Evolutionary conservation across 2,329 filamentous ascomycete species (phyloP).

Genomic region (Neonectria punicea): DNA sequence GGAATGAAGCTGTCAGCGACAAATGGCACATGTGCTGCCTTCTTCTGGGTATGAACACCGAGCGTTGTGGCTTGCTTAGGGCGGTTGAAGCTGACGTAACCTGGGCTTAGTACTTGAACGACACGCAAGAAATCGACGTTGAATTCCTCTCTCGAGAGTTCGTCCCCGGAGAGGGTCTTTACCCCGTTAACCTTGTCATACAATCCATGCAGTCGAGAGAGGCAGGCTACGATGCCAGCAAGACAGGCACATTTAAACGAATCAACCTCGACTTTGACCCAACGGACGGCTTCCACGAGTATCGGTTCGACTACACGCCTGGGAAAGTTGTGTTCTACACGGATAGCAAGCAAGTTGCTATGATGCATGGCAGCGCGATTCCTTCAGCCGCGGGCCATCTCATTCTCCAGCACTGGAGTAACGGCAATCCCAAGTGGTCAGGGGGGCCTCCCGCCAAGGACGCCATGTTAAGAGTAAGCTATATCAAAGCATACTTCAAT

Average conservation of each 20-base stretch:
- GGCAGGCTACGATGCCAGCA: slow-evolving; percentile 70
- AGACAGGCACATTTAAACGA: slow-evolving; percentile 67
- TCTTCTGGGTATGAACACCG: slow-evolving; percentile 74
- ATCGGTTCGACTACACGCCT: slow-evolving; percentile 79
- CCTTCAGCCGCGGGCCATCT: slow-evolving; percentile 72
- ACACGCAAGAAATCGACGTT: slow-evolving; percentile 84
- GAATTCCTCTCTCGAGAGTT: slow-evolving; percentile 79
- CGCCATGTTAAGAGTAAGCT: slow-evolving; percentile 71
- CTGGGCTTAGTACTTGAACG: slow-evolving; percentile 73
- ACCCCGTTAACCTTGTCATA: slow-evolving; percentile 78
- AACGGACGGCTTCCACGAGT: slow-evolving; percentile 75
- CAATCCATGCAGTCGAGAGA: slow-evolving; percentile 71
- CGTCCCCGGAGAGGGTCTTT: slow-evolving; percentile 58
- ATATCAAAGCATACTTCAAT: slow-evolving; percentile 85
- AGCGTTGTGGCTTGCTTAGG: background rate
- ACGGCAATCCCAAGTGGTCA: slow-evolving; percentile 77
- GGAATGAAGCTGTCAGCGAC: slow-evolving; percentile 71
- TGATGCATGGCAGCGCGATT: slow-evolving; percentile 66
- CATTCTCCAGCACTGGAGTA: slow-evolving; percentile 81
- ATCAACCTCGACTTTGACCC: slow-evolving; percentile 74
- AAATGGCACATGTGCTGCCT: slow-evolving; percentile 78
- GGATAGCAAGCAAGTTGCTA: slow-evolving; percentile 67
- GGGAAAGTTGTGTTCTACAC: slow-evolving; percentile 74
- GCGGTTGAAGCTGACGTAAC: slow-evolving; percentile 4
- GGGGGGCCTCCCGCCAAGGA: slow-evolving; percentile 73